Conservation (phyloP, 805 yeast species). For the Grigorovia jiainica region DNA sequence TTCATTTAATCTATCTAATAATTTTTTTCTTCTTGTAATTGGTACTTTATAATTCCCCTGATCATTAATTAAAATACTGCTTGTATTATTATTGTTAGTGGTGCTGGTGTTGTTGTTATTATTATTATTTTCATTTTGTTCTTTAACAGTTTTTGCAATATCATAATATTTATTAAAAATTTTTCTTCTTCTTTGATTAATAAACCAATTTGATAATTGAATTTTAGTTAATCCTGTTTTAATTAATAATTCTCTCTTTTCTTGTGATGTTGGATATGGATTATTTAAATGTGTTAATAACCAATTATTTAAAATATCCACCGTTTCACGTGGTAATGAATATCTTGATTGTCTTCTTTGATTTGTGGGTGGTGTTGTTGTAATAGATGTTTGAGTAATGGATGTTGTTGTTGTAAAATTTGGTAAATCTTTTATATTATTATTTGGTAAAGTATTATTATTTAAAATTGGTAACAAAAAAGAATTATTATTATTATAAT, state of each 20-base stretch:
- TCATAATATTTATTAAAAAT: slow-evolving; percentile 33
- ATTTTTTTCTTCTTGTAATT: slow-evolving; percentile 26
- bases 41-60: slow-evolving; percentile 6
- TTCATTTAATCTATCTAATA: slow-evolving; percentile 28
- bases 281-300: slow-evolving; percentile 62
- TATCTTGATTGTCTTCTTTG: slow-evolving; percentile 34
- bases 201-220: slow-evolving; percentile 81
- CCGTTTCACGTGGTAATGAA: slow-evolving; percentile 71
- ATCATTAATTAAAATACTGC: background rate
- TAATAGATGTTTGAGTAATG: too few relatives aligned
- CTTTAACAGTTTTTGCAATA: slow-evolving; percentile 3
- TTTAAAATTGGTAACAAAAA: too few relatives aligned
- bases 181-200: slow-evolving; percentile 74
- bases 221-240: slow-evolving; percentile 72
- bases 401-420: too few relatives aligned
- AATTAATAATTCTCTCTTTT: slow-evolving; percentile 58
- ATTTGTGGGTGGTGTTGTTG: too few relatives aligned
- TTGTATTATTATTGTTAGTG: background rate
- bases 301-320: slow-evolving; percentile 66
- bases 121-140: background rate
- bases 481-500: too few relatives aligned
- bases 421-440: too few relatives aligned
- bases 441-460: too few relatives aligned
- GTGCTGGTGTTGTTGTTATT: background rate
- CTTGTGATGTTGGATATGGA: slow-evolving; percentile 79